phyloP scores from a whole-genome alignment of 2,329 filamentous ascomycete species.

The Hypoxylon sp. region DNA sequence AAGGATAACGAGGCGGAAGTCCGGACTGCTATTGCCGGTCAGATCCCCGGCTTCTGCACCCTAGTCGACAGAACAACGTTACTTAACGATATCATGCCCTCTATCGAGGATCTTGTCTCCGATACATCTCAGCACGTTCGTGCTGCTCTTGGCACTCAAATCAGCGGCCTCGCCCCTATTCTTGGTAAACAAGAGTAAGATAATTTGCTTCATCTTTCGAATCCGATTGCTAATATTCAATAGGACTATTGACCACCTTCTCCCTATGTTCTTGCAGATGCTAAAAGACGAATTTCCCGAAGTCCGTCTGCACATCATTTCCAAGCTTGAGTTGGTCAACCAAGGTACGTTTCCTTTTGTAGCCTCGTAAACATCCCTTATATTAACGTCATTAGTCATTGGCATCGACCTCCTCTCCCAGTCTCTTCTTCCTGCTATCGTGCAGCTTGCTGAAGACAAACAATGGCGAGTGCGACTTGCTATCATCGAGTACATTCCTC shows the following conservation, averaged over 20 bases:
- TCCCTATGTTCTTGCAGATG: conserved; percentile 99
- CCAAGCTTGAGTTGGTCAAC: conserved; percentile 98
- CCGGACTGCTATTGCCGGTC: conserved; percentile 94
- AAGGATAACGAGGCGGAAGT: conserved; percentile 99
- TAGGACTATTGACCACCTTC: conserved; percentile 93
- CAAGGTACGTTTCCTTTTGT: conserved; percentile 72
- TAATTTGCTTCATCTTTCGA: conserved; percentile 4
- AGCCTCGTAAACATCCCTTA: background rate
- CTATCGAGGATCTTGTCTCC: conserved; percentile 94
- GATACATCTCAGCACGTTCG: conserved; percentile 98
- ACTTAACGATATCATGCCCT: conserved; percentile 96
- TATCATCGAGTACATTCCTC: conserved; percentile 98
- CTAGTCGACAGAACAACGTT: conserved; percentile 89
- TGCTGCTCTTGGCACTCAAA: conserved; percentile 94
- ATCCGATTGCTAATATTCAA: conserved; percentile 38
- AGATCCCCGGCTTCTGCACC: conserved; percentile 96
- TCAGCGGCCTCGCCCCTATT: conserved; percentile 95
- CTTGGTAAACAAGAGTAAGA: conserved; percentile 96
- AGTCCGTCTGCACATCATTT: conserved; percentile 98
- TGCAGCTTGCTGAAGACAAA: conserved; percentile 98
- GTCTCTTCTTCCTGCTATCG: conserved; percentile 95
- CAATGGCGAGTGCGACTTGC: conserved; percentile 98
- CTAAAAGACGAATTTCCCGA: conserved; percentile 99
- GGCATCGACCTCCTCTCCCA: conserved; percentile 97
- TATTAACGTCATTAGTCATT: conserved; percentile 75